phyloP scores from a whole-genome alignment of 768 basidiomycete genomes.

The Neoboletus subvelutipes region DNA sequence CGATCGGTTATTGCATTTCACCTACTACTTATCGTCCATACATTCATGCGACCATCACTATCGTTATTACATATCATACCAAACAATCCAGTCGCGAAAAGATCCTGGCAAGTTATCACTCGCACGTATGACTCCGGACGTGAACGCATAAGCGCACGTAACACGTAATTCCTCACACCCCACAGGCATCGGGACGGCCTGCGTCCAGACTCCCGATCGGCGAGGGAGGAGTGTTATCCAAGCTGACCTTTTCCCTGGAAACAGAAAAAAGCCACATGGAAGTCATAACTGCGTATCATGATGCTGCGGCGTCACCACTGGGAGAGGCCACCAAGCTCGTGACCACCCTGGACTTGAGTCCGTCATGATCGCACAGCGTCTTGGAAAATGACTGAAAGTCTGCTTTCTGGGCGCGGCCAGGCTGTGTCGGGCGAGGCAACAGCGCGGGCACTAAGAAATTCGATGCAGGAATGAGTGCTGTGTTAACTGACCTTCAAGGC shows the following conservation, averaged over 20 bases:
- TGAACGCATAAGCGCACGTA: conserved; percentile 5
- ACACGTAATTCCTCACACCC: conserved; percentile 19
- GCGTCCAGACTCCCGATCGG: conserved; percentile 20
- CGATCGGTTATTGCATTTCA: conserved; percentile 1
- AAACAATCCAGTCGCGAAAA: conserved; percentile 10
- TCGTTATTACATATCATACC: conserved; percentile 22
- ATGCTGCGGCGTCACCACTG: conserved; percentile 8
- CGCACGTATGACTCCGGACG: conserved; percentile 7
- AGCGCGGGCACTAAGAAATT: neutral
- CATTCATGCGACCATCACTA: conserved; percentile 2
- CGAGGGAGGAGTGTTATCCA: conserved; percentile 5
- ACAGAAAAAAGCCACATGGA: neutral
- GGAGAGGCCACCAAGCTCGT: neutral
- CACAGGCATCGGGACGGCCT: conserved; percentile 17
- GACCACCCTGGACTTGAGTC: conserved; percentile 21
- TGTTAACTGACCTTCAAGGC: conserved; percentile 54
- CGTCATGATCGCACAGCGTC: conserved; percentile 40
- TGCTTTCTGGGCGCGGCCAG: conserved; percentile 44
- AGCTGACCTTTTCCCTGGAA: neutral
- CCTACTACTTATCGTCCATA: conserved; percentile 10
- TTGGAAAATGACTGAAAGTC: conserved; percentile 57
- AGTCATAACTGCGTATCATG: conserved; percentile 12
- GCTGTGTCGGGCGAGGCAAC: conserved; percentile 17
- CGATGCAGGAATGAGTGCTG: neutral
- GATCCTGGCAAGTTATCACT: neutral